Conservation (phyloP, 768 basidiomycete species). For the Boletus tomentosulus region DNA sequence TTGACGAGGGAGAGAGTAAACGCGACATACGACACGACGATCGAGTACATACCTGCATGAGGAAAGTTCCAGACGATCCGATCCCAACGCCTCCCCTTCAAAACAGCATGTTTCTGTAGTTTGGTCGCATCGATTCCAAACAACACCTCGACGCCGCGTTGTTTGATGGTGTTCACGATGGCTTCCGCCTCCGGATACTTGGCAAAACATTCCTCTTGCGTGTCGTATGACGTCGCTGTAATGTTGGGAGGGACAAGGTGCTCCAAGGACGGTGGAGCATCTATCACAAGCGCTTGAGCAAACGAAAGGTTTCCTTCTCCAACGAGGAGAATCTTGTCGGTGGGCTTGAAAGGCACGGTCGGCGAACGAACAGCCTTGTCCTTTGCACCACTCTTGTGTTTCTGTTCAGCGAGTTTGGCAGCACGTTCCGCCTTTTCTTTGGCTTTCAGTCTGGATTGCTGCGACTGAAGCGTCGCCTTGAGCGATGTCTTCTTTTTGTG, state of each 20-base stretch:
- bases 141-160: slow-evolving; percentile 62
- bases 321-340: slow-evolving; percentile 69
- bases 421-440: slow-evolving; percentile 59
- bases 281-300: slow-evolving; percentile 62
- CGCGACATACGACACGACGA: background rate
- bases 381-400: slow-evolving; percentile 33
- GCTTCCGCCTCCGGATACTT: slow-evolving; percentile 77
- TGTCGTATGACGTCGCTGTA: slow-evolving; percentile 83
- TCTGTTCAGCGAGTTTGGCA: slow-evolving; percentile 39
- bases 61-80: slow-evolving; percentile 94
- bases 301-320: slow-evolving; percentile 98
- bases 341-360: slow-evolving; percentile 61
- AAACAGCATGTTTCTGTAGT: slow-evolving; percentile 51
- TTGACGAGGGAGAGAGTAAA: slow-evolving; percentile 25
- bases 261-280: slow-evolving; percentile 43
- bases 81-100: slow-evolving; percentile 69
- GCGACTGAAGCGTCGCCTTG: slow-evolving; percentile 64
- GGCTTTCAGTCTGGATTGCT: slow-evolving; percentile 60
- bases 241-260: slow-evolving; percentile 62
- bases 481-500: slow-evolving; percentile 56
- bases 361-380: slow-evolving; percentile 35
- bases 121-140: slow-evolving; percentile 85
- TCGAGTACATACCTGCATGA: slow-evolving; percentile 70
- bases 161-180: slow-evolving; percentile 52
- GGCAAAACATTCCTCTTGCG: slow-evolving; percentile 63